Base-by-base conservation (phyloP, 139 green algal genomes). In the Pleodorina starrii region DNA sequence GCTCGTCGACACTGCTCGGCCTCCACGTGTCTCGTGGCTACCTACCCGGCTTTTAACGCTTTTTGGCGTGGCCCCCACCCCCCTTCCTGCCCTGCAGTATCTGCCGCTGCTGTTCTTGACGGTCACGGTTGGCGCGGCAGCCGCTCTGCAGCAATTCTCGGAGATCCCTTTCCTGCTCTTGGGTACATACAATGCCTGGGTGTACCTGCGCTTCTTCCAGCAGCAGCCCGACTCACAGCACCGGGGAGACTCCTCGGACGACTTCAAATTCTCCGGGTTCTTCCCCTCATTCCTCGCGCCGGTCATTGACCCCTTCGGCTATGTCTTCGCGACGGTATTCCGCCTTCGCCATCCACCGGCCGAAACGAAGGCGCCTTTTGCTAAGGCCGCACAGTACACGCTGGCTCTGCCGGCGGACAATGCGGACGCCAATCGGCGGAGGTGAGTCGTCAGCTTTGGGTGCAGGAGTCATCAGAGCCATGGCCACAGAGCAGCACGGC, bases 121-220 rank as follows among this genome's bases (percentile, higher is more conserved):
- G 12, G 21, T 81, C 0, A 73, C 84, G 25, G 50, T 87, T 0
- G 74, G 86, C 14, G n/a, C 88, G 14, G 85, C 79, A 1, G 29
- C 94, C 17, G 2, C 92, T 5, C 36, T 90, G 17, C 57, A 85
- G 1, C 36, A 86, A 0, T 79, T 95, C 16, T 85, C 68, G 21
- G 78, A 84, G 12, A 68, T 98, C 25, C 94, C 95, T 3, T 99
- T 99, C 85, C 86, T 97, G 3, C 16, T 97, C 0, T 92, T 95
- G 51, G 97, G 96, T 38, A 94, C 93, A 0, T 99, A 98, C 91
- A 75, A 71, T 2, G 79, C 92, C 21, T 99, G 97, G 97, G 32
- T 98, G 27, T 99, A 99, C 91, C 94, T 99, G 19, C 95, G 97
- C 23, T 99, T 97, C 92, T 96, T 97, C 84, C 97, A 99, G 83